Percentiles rank a stretch among this genome's conserved stretches.
Conservation (phyloP, 1,284 basidiomycete genomes). For the Ustilago loliicola region DNA sequence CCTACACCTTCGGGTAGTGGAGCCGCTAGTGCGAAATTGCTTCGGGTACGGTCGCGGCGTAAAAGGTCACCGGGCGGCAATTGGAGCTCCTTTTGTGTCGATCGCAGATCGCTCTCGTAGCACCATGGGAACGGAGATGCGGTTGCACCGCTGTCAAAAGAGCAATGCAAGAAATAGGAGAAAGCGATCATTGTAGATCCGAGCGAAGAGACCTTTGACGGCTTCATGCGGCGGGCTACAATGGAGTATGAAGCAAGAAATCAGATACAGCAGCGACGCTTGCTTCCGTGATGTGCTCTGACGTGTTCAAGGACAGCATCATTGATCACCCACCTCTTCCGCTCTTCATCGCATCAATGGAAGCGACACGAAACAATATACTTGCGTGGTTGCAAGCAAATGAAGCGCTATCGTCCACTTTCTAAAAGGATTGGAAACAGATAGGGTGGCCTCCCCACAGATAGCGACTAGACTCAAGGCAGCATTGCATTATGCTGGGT, state of each 20-base stretch:
- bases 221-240: not conserved
- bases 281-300: not conserved
- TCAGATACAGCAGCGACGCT: not conserved
- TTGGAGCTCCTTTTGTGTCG: not conserved
- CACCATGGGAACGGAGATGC: not conserved
- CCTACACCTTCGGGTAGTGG: not conserved
- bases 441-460: not conserved
- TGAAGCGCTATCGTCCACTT: not conserved
- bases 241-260: not conserved
- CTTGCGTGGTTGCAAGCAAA: not conserved
- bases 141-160: not conserved
- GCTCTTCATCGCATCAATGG: not conserved
- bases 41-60: slow-evolving; percentile 1
- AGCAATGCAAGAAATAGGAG: slow-evolving; percentile 4
- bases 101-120: not conserved
- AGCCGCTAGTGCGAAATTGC: slow-evolving; percentile 1
- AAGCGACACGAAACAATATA: not conserved
- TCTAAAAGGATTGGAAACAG: not conserved
- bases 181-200: slow-evolving; percentile 2
- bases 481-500: no score
- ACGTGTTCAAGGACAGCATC: not conserved
- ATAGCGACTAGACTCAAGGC: not conserved
- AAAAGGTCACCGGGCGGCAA: slow-evolving; percentile 5
- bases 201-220: not conserved
- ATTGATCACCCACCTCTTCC: not conserved